These are phyloP conservation scores for Cyclotella sp. DNA, from an alignment of 108 stramenopile genomes.

Conservation along the genomic window DNA sequence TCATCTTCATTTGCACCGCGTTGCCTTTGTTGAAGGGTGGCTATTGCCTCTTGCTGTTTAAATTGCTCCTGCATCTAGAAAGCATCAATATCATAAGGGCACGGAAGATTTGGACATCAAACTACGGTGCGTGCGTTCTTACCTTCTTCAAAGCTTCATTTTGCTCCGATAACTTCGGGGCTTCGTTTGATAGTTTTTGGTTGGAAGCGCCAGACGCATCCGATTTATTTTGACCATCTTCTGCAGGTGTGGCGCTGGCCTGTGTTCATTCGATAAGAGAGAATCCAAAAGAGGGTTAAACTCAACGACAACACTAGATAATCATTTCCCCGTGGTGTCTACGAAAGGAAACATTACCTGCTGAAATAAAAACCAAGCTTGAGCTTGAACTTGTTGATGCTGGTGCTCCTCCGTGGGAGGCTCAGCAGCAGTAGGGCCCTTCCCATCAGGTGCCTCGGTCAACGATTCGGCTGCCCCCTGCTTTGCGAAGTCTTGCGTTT, in stretches of 20 bases:
- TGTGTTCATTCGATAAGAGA: slow-evolving; percentile 1
- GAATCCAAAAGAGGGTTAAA: background rate
- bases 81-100: background rate
- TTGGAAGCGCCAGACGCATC: too few species aligned
- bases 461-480: too few species aligned
- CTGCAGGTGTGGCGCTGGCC: background rate
- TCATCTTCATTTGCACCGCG: too few species aligned
- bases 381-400: slow-evolving; percentile 10
- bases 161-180: background rate
- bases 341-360: background rate
- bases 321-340: background rate
- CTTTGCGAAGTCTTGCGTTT: too few species aligned
- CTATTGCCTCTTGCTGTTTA: background rate
- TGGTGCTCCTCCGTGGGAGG: slow-evolving; percentile 9
- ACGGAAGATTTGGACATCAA: background rate
- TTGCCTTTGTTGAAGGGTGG: too few species aligned
- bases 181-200: background rate
- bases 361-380: slow-evolving; percentile 17
- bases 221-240: background rate
- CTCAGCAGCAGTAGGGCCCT: background rate
- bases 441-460: too few species aligned
- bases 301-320: background rate
- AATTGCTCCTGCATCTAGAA: slow-evolving; percentile 2
- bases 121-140: background rate
- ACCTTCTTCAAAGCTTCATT: slow-evolving; percentile 11